Evolutionary conservation across 2,329 filamentous ascomycete genomes (phyloP), one percentile per base, ranked within the genome.

Genomic region (Paraphoma sp.): DNA sequence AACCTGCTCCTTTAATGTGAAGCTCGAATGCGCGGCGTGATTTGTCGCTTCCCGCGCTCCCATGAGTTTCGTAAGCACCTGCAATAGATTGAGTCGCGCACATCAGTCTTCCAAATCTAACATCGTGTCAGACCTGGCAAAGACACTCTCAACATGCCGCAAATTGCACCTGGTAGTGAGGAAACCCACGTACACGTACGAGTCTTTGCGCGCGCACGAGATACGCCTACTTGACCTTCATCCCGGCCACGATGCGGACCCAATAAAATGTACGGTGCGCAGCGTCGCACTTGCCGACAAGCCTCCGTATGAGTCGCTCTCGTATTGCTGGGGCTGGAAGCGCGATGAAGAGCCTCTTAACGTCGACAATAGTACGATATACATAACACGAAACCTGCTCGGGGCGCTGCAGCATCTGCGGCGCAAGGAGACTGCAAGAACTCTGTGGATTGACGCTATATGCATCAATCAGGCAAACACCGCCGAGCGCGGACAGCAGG

Each of bases 401-500:
- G 18, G 23, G 4, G 56, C 56, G 14, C 45, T 59, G 11, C 43
- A 51, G 17, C 47, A 48, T 28, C n/a, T 60, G 4, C 53, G 53
- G 7, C 12, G 14, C 6, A 2, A 31, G 28, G 31, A 53, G 2
- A 36, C 11, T 30, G 38, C 17, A 6, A 38, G 56, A 12, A 59
- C 44, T 14, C 29, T 59, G 11, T 59, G 55, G 58, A 51, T 61
- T 18, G 58, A 61, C 40, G 45, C 52, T 4, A 45, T 60, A 12
- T 60, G 54, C 18, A 60, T 57, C 10, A 54, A 60, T 36, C 57
- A 60, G 42, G 42, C 6, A 18, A 31, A 60, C 29, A 23, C 12
- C 10, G 18, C 17, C 9, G 57, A 60, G 29, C 57, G 54, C n/a
- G 51, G 54, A 6, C 10, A 51, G 23, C 64, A 68, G 45, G 59